Percentiles rank a stretch among this genome's conserved stretches.
These are phyloP conservation scores for Agaricales sp. DNA, from an alignment of 1,284 basidiomycete species.

Conservation along the genomic window DNA sequence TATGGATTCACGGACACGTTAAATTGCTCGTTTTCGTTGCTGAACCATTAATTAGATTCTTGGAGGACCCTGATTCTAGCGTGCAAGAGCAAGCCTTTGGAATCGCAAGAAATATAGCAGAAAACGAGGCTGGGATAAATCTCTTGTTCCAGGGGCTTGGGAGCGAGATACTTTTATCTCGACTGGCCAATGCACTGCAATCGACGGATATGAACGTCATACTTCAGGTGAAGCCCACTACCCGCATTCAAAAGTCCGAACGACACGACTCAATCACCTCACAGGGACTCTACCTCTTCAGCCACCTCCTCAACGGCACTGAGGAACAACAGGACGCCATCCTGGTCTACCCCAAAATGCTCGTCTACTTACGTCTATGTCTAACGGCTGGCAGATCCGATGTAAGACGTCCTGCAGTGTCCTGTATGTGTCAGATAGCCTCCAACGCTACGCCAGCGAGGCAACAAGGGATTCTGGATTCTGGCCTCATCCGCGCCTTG, in stretches of 20 bases:
- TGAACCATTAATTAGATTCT: conserved; percentile 28
- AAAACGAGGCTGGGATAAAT: conserved; percentile 48
- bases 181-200: conserved; percentile 34
- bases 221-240: conserved; percentile 29
- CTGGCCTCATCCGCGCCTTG: conserved; percentile 29
- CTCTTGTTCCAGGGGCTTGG: conserved; percentile 46
- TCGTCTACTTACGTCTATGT: conserved; percentile 40
- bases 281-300: conserved; percentile 47
- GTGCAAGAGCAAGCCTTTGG: conserved; percentile 61
- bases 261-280: neutral
- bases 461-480: conserved; percentile 24
- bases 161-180: conserved; percentile 29
- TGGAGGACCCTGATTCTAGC: conserved; percentile 35
- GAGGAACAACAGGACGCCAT: conserved; percentile 36
- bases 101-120: conserved; percentile 52
- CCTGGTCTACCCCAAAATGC: conserved; percentile 36
- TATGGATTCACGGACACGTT: conserved; percentile 20
- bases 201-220: conserved; percentile 40
- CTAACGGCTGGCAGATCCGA: conserved; percentile 46
- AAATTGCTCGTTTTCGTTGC: neutral
- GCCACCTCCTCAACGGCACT: conserved; percentile 54
- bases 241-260: neutral
- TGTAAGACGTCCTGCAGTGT: conserved; percentile 48
- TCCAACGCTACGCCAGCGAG: conserved; percentile 22
- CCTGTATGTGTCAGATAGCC: conserved; percentile 45